These are phyloP conservation scores for Candida albicans DNA, from an alignment of 1,139 yeast genomes.

Conservation along the genomic window DNA sequence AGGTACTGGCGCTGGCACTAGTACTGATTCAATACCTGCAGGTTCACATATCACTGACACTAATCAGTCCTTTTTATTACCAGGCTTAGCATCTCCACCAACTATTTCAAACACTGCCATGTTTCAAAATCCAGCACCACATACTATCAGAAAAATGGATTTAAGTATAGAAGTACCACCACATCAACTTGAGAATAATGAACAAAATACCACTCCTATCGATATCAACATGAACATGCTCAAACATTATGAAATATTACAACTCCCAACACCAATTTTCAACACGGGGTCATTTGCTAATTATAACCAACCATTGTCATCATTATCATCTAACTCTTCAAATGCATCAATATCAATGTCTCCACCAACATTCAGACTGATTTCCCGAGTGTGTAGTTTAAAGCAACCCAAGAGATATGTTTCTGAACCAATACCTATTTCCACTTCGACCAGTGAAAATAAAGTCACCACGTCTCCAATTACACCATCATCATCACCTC, in stretches of 20 bases:
- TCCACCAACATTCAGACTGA: slow-evolving; percentile 5
- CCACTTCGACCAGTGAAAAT: slow-evolving; percentile 9
- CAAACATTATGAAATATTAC: slow-evolving; percentile 35
- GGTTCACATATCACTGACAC: not conserved
- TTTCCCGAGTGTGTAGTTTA: slow-evolving; percentile 33
- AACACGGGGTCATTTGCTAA: slow-evolving; percentile 36
- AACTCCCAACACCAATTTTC: slow-evolving; percentile 49
- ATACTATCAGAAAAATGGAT: not conserved
- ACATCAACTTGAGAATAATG: not conserved
- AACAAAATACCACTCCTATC: not conserved
- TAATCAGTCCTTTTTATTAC: not conserved
- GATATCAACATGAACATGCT: not conserved
- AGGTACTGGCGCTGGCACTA: not conserved
- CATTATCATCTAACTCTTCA: slow-evolving; percentile 6
- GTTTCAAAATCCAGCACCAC: not conserved
- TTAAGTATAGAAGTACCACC: not conserved
- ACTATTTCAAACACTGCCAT: not conserved
- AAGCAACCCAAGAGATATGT: slow-evolving; percentile 33
- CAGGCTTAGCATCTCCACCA: not conserved
- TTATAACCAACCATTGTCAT: slow-evolving; percentile 4
- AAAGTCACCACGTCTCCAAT: slow-evolving; percentile 12
- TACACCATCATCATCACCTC: slow-evolving; percentile 13
- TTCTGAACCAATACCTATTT: slow-evolving; percentile 22
- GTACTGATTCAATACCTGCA: not conserved
- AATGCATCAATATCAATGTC: not conserved